These are phyloP conservation scores for Sporothrix brasiliensis DNA, from an alignment of 2,329 filamentous ascomycete genomes.

Conservation along the genomic window DNA sequence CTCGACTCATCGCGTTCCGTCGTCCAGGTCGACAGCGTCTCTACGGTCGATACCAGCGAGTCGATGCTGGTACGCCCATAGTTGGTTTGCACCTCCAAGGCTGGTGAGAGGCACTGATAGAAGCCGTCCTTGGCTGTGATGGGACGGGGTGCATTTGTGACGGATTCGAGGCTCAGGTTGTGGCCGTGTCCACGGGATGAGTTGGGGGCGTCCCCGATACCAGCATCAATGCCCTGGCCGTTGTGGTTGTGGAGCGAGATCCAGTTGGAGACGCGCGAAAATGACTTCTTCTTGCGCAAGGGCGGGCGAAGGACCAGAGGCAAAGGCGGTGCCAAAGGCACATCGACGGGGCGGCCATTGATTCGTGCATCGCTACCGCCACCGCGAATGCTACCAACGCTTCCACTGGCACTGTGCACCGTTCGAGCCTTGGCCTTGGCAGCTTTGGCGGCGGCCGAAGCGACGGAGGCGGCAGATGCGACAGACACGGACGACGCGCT, in stretches of 20 bases:
- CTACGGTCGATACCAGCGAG: conserved; percentile 47
- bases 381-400: conserved; percentile 17
- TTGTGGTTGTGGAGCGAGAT: conserved; percentile 46
- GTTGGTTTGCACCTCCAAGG: conserved; percentile 26
- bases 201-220: background rate
- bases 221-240: background rate
- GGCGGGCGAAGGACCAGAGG: conserved; percentile 63
- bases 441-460: conserved; percentile 35
- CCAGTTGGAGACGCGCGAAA: conserved; percentile 64
- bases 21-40: conserved; percentile 53
- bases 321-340: conserved; percentile 57
- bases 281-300: conserved; percentile 67
- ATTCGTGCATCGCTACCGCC: conserved; percentile 33
- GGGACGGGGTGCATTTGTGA: conserved; percentile 60
- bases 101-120: conserved; percentile 57
- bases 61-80: conserved; percentile 47
- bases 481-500: conserved; percentile 25
- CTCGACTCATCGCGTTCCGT: conserved; percentile 46
- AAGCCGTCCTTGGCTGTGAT: conserved; percentile 58
- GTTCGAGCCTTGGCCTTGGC: conserved; percentile 25
- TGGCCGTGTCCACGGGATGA: conserved; percentile 37
- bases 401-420: background rate
- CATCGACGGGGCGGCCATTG: conserved; percentile 42
- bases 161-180: conserved; percentile 52
- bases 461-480: conserved; percentile 35